Evolutionary conservation across 169 alveolate genomes (phyloP), one percentile per base, ranked within the genome.

Genomic region (Sarcocystis neurona): DNA sequence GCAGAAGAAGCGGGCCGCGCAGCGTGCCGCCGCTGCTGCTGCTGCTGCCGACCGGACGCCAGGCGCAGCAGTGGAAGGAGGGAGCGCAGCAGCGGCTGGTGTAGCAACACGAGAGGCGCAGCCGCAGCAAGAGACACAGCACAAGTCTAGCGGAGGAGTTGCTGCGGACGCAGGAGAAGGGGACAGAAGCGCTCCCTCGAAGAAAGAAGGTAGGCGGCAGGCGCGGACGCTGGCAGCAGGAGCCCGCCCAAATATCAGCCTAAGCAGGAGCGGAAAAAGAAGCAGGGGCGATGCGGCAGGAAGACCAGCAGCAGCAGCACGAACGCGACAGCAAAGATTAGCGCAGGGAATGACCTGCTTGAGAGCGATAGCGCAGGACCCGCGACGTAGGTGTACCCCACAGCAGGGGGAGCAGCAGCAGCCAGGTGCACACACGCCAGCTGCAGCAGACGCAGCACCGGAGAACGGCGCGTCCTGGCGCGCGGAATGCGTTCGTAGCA

Each of bases 21-120:
- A 85, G 46, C 74, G 68, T 56, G 72, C 63, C 20, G 80, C 66
- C 12, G 89, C 79, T 32, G 43, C 80, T 32, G 82, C 63, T 41
- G 53, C 89, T 0, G 89, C 87, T 1, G 4, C 75, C 39, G 48
- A 41, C 27, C 43, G 77, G 23, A 56, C 84, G 34, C 15, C 89
- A 27, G 34, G 60, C 20, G 53, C 53, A n/a, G 39, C 89, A 30
- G 68, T 46, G 41, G 80, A 10, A 58, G 75, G 60, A 58, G 15
- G 27, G 15, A 0, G 15, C 32, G 44, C n/a, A n/a, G 20, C 44
- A 74, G 27, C 23, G 15, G 30, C 23, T 39, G 5, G 0, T 37
- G 37, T 74, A 74, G 4, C 4, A 20, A 27, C 32, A 37, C 46
- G 23, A 20, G 18, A 0, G 30, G 53, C 53, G 39, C 8, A 56